Conservation (phyloP, 2,329 filamentous ascomycete genomes). For the Calonectria naviculata region DNA sequence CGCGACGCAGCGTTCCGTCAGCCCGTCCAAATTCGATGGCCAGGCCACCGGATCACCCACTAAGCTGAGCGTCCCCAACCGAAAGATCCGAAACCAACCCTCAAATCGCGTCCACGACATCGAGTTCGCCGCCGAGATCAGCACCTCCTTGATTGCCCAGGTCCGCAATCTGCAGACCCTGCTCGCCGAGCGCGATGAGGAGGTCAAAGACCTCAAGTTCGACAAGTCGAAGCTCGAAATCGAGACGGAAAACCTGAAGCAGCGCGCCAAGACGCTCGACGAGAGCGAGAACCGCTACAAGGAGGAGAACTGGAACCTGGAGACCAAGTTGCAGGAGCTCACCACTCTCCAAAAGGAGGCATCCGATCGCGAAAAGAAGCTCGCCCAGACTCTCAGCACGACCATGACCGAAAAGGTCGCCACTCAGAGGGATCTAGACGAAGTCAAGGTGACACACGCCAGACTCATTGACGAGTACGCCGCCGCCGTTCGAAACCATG, state of each 20-base stretch:
- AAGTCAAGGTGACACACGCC: constrained; percentile 82
- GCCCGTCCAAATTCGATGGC: constrained; percentile 83
- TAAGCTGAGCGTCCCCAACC: constrained; percentile 87
- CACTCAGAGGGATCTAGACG: constrained; percentile 88
- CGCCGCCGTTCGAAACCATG: constrained; percentile 81
- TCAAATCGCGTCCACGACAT: constrained; percentile 93
- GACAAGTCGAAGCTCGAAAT: constrained; percentile 86
- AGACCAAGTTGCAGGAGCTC: constrained; percentile 90
- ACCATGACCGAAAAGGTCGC: constrained; percentile 80
- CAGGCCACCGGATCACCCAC: constrained; percentile 88
- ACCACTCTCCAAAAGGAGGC: constrained; percentile 79
- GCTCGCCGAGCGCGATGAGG: constrained; percentile 88
- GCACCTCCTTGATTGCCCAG: constrained; percentile 92
- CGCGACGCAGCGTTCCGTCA: constrained; percentile 70
- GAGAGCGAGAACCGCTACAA: constrained; percentile 97
- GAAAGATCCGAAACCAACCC: constrained; percentile 91
- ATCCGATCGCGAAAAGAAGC: constrained; percentile 83
- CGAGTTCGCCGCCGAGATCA: constrained; percentile 98
- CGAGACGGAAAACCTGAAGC: constrained; percentile 81
- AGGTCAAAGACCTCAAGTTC: constrained; percentile 77
- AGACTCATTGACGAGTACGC: constrained; percentile 86
- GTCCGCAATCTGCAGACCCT: constrained; percentile 89
- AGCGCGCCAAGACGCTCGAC: constrained; percentile 84
- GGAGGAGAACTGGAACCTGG: constrained; percentile 98
- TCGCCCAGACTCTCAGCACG: constrained; percentile 77